These are phyloP conservation scores for Ganoderma resinaceum DNA, from an alignment of 1,284 basidiomycete species.

Conservation along the genomic window DNA sequence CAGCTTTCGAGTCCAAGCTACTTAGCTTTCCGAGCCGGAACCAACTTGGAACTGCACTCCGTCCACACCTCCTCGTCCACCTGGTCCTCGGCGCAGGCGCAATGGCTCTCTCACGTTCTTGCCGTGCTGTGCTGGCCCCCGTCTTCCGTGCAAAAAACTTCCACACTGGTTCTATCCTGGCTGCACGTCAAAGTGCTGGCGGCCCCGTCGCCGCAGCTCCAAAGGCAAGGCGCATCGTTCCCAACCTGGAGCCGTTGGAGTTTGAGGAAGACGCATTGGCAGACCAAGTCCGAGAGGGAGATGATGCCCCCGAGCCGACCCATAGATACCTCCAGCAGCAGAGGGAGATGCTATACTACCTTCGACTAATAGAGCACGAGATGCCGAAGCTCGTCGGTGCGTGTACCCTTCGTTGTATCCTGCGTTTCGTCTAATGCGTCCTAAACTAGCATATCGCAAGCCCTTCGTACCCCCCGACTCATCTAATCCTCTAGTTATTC, in stretches of 20 bases:
- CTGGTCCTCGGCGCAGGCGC: constrained; percentile 28
- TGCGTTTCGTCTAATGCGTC: constrained; percentile 14
- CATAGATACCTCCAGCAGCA: constrained; percentile 61
- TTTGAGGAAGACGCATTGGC: constrained; percentile 30
- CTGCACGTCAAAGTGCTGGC: constrained; percentile 21
- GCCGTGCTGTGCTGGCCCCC: constrained; percentile 24
- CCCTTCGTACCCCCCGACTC: constrained; percentile 72
- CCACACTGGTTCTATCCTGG: constrained; percentile 28
- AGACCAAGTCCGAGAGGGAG: constrained; percentile 25
- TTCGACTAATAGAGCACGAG: constrained; percentile 86
- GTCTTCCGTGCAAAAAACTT: constrained; percentile 24
- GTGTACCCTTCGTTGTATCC: constrained; percentile 37
- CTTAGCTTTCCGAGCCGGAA: neutral
- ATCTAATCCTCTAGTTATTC: constrained; percentile 68
- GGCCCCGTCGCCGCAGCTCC: constrained; percentile 12
- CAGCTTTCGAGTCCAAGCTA: constrained; percentile 23
- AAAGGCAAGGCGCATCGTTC: constrained; percentile 21
- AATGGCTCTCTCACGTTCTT: constrained; percentile 33
- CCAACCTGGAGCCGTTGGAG: constrained; percentile 24
- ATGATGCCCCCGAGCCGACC: constrained; percentile 66
- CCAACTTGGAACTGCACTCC: neutral
- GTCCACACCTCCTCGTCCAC: constrained; percentile 10
- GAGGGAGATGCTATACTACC: constrained; percentile 72
- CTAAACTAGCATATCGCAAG: constrained; percentile 71
- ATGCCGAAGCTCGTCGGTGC: constrained; percentile 82